Base-by-base conservation (phyloP, 176 grass and related monocot genomes). In the Neostapfia colusana region DNA sequence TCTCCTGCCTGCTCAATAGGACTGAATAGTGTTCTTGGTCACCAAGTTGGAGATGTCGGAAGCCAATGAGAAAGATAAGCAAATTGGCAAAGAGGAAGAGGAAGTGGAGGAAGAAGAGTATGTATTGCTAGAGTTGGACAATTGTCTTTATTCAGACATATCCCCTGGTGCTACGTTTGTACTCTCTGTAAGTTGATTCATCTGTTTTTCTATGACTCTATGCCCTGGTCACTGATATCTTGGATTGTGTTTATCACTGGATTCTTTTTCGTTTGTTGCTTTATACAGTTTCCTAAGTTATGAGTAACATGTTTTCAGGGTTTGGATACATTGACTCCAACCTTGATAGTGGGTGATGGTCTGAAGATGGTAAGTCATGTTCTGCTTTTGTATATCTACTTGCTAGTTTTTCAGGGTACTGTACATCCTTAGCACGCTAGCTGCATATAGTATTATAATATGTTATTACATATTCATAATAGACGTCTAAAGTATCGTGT, bases 51-150 rank as follows among this genome's bases (percentile, higher is more conserved):
- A 74, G 64, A 97, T 85, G 84, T 75, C 86, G 59, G 73, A 76
- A 16, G 57, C 23, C 9, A 17, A 37, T 24, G 65, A 82, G 14
- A 65, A 87, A 79, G 55, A 77, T 26, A 88, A 75, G 24, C 50
- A 86, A 74, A 31, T 45, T 75, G 65, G 43, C 4, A 48, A 59
- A 50, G 55, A 76, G 24, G 86, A 88, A 50, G 78, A 79, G 40
- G 73, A 81, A 70, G 58, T 66, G 50, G 80, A 82, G 3, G 84
- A 91, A 24, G 89, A 88, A 68, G 89, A 92, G 28, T 87, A 79
- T 83, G 46, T 99, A 4, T 76, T 95, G 37, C 82, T 99, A 67
- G 91, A 99, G 65, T 83, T 99, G 55, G 85, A 80, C 8, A 85
- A 90, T 54, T 94, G 75, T 63, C 68, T 92, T 79, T 76, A 86